Base-by-base conservation (phyloP, 1,284 basidiomycete species). In the Leccinum fuscescens region DNA sequence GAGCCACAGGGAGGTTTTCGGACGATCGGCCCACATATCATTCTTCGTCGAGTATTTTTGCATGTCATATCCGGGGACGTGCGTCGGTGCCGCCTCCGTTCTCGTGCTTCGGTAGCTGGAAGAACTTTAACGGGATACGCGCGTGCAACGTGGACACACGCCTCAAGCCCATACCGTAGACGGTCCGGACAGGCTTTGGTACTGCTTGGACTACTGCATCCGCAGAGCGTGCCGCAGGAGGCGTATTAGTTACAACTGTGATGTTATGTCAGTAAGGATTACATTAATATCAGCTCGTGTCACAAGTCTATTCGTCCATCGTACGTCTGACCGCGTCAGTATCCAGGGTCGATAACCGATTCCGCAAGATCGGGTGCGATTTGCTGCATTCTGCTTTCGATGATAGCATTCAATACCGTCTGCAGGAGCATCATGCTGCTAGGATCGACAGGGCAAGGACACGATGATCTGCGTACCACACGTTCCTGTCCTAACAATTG, bases 401-500 rank as follows among this genome's bases (percentile, higher is more conserved):
- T 76, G 39, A 78, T 69, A 42, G 64, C 66, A 61, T 81, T 81
- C 62, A 82, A 74, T 20, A 64, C 62, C 20, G 58, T 62, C 81
- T 67, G 46, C 33, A 46, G 17, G 44, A 46, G 11, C 17, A 46
- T 46, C 56, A 50, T 46, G 29, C 46, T 27, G 58, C 53, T 64
- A 67, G 54, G 52, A 53, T 64, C 46, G 11, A 56, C 42, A 20
- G 27, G 37, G 27, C 15, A 55, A 55, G 46, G 53, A 53, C 58
- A 54, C 11, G 31, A 48, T 15, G 46, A 20, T 53, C 27, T 39
- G 76, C 85, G 67, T 66, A 89, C 89, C 46, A 89, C 77, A 50
- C 82, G 74, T 27, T 81, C 77, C 12, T 66, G 55, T 2, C 86
- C 86, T 55, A 90, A 69, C 7, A 84, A 74, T 2, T 63, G 63